Evolutionary conservation across 495 filamentous ascomycete genomes (phyloP).

Genomic region (Penicillium maclennaniae): DNA sequence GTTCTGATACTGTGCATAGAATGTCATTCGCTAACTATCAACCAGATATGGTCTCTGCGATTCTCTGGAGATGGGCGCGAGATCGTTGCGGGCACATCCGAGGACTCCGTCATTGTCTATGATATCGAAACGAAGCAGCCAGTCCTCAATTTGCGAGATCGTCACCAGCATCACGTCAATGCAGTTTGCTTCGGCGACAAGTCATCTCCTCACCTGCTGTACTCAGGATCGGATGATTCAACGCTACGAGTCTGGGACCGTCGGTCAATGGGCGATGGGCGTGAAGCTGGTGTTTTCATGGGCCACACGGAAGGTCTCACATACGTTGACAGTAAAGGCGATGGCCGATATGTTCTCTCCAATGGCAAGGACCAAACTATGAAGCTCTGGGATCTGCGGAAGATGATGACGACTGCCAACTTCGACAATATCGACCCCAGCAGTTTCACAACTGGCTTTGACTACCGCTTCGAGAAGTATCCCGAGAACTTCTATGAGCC

Average conservation of each 20-base stretch:
- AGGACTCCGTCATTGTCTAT: slow-evolving; percentile 81
- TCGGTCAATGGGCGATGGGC: slow-evolving; percentile 78
- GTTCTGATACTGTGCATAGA: slow-evolving; percentile 1
- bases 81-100: slow-evolving; percentile 82
- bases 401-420: slow-evolving; percentile 67
- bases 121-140: slow-evolving; percentile 77
- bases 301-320: slow-evolving; percentile 94
- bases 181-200: slow-evolving; percentile 94
- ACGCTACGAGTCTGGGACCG: slow-evolving; percentile 89
- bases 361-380: slow-evolving; percentile 96
- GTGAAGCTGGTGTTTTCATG: slow-evolving; percentile 87
- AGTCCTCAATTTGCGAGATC: slow-evolving; percentile 67
- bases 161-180: slow-evolving; percentile 85
- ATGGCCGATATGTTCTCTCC: slow-evolving; percentile 89
- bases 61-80: slow-evolving; percentile 92
- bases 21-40: slow-evolving; percentile 2
- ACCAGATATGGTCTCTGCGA: slow-evolving; percentile 80
- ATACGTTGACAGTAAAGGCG: slow-evolving; percentile 94
- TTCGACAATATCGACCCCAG: slow-evolving; percentile 54
- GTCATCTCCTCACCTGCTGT: slow-evolving; percentile 87
- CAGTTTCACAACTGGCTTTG: slow-evolving; percentile 66
- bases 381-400: slow-evolving; percentile 95
- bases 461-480: slow-evolving; percentile 78
- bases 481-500: slow-evolving; percentile 63
- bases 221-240: slow-evolving; percentile 82